Percentiles rank a stretch among this genome's conserved stretches.
phyloP scores from a whole-genome alignment of 257 asterid species.

The Gardenia jasminoides region DNA sequence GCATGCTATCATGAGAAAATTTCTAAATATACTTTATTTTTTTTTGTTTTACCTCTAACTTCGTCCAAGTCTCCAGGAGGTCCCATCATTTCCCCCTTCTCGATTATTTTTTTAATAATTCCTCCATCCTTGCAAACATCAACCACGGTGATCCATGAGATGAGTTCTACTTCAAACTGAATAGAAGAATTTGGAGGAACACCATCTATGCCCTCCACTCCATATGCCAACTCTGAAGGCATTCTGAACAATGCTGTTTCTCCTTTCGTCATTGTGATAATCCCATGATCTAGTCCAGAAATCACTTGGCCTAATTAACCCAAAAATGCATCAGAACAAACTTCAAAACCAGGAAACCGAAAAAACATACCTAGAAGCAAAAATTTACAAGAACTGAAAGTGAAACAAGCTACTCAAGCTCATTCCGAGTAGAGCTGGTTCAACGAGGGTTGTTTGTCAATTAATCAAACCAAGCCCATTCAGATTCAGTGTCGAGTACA shows the following conservation, averaged over 20 bases:
- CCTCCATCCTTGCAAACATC: conserved; percentile 79
- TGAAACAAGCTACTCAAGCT: no score
- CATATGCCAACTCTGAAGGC: conserved; percentile 46
- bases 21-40: neutral
- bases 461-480: no score
- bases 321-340: conserved; percentile 12
- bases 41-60: conserved; percentile 52
- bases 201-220: conserved; percentile 33
- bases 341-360: neutral
- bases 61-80: conserved; percentile 73
- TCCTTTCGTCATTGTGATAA: conserved; percentile 67
- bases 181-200: conserved; percentile 47
- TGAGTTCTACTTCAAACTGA: conserved; percentile 62
- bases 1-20: neutral
- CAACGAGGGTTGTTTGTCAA: no score
- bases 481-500: no score
- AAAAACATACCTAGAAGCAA: neutral
- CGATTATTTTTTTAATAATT: conserved; percentile 55
- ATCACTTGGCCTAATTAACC: conserved; percentile 39
- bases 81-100: conserved; percentile 54
- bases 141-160: conserved; percentile 66
- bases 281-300: conserved; percentile 51
- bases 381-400: neutral
- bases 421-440: no score
- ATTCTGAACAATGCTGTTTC: conserved; percentile 57